Evolutionary conservation across 2,329 filamentous ascomycete species (phyloP), one percentile per base, ranked within the genome.

Genomic region (Aspergillus luchuensis): DNA sequence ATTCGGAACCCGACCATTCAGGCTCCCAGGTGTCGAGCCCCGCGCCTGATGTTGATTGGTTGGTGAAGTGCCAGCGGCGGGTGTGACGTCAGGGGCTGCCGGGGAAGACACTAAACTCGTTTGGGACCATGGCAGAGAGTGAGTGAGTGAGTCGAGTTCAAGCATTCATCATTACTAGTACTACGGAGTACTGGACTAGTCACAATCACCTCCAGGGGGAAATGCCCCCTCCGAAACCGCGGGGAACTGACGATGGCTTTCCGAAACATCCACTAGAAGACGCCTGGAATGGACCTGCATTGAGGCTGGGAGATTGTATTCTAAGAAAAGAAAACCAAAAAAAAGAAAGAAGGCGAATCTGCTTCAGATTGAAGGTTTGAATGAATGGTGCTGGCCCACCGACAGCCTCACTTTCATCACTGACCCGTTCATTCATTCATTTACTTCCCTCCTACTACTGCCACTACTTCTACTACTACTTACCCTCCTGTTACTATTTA

Each of bases 401-500:
- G 38, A 23, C 53, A 56, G 53, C 53, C 53, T 56, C 53, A 56
- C 53, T 56, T 54, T 54, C 51, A 54, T 54, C 51, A 54, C 38
- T 41, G 25, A n/a, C 45, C 45, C 45, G 21, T 49, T 28, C 45
- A 30, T 49, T 30, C 45, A 49, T 49, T 30, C 15, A 49, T 23
- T 30, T 49, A 19, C 45, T 23, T 49, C 45, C 23, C 45, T 49
- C 11, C 15, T 19, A 15, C 13, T 28, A 30, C 47, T 49, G 23
- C 21, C 17, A 23, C 45, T 45, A 10, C 41, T 36, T 5, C 4
- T 36, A 36, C 33, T 36, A 36, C 10, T 11, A 30, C 28, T 30
- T 30, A 30, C 28, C 28, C 28, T 30, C 28, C 28, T 30, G 28
- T 11, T 30, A 11, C 28, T 30, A 30, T 30, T 36, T 36, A 13